phyloP scores from a whole-genome alignment of 2,329 filamentous ascomycete genomes.

The Cercospora sesami region DNA sequence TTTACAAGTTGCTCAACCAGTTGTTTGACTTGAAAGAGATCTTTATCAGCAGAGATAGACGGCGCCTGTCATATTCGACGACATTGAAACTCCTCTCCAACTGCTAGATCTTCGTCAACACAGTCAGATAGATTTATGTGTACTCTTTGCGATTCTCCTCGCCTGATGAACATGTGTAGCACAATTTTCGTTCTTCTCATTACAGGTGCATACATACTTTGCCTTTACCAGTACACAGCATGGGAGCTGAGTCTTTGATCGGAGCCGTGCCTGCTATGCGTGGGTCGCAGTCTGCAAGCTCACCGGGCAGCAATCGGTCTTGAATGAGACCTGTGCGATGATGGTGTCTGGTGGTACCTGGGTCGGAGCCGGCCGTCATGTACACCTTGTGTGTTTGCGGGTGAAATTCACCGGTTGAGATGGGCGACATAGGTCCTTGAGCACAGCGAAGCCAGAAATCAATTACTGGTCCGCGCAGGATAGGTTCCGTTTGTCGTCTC shows the following conservation, averaged over 20 bases:
- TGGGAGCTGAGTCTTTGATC: background rate
- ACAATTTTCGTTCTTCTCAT: background rate
- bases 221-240: background rate
- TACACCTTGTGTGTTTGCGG: background rate
- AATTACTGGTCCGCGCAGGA: background rate
- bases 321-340: background rate
- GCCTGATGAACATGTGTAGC: background rate
- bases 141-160: background rate
- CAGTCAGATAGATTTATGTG: background rate
- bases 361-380: background rate
- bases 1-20: background rate
- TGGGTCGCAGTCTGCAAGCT: background rate
- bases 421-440: background rate
- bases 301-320: background rate
- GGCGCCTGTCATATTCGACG: background rate
- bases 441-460: background rate
- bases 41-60: background rate
- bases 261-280: background rate
- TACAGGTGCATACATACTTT: background rate
- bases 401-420: background rate
- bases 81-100: background rate
- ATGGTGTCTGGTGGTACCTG: background rate
- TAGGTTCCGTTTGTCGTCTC: background rate
- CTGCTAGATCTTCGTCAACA: background rate
- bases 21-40: background rate